phyloP scores from a whole-genome alignment of 2,329 filamentous ascomycete genomes.

The Aulographum hederae region DNA sequence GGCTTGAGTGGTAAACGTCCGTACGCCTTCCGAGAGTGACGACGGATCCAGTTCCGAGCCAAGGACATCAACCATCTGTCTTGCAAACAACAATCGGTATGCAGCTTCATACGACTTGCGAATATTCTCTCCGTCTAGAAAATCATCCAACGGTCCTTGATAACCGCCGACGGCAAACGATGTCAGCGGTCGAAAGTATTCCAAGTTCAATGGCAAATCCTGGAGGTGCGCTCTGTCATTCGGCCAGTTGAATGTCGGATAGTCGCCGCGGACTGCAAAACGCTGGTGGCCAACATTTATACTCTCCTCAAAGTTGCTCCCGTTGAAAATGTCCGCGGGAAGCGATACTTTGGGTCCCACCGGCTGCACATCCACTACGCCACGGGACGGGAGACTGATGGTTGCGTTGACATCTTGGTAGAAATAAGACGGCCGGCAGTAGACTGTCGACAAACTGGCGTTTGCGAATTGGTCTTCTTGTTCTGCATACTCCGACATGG shows the following conservation, averaged over 20 bases:
- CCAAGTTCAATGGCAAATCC: constrained; percentile 9
- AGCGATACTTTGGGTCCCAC: constrained; percentile 11
- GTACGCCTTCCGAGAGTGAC: constrained; percentile 6
- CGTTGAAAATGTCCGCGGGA: constrained; percentile 16
- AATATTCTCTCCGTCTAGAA: constrained; percentile 16
- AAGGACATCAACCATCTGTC: constrained; percentile 16
- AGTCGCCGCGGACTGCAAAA: constrained; percentile 5
- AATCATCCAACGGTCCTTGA: constrained; percentile 11
- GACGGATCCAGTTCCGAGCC: constrained; percentile 4
- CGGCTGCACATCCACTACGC: constrained; percentile 7
- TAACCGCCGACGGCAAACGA: constrained; percentile 18
- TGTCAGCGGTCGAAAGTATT: constrained; percentile 15
- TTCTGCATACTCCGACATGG: not conserved
- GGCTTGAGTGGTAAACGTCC: constrained; percentile 11
- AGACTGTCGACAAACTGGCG: constrained; percentile 17
- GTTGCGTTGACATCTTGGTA: constrained; percentile 25
- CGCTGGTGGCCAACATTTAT: constrained; percentile 11
- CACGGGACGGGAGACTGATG: constrained; percentile 12
- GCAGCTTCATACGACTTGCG: constrained; percentile 18
- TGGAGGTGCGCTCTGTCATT: constrained; percentile 8
- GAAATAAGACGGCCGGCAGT: constrained; percentile 27
- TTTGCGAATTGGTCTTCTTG: not conserved
- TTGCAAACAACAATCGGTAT: constrained; percentile 24
- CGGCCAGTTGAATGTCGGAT: constrained; percentile 8
- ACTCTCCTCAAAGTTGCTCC: constrained; percentile 18